Base-by-base conservation (phyloP, 495 filamentous ascomycete genomes). In the Viridothelium virens region DNA sequence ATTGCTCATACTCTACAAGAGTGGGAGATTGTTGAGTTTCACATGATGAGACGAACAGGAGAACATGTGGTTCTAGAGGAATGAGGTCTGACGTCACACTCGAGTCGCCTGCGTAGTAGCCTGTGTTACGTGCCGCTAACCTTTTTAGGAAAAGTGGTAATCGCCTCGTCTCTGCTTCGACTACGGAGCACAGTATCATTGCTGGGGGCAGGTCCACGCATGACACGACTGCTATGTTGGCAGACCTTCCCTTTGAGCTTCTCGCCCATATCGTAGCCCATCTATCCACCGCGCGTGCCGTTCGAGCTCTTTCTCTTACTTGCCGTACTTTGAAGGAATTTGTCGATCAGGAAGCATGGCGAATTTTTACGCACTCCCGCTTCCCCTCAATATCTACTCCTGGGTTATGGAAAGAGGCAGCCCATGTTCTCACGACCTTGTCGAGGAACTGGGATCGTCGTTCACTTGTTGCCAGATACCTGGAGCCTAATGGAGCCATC, bases 171-270 rank as follows among this genome's bases (percentile, higher is more conserved):
- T 25, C 25, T 25, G 25, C 25, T 25, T 25, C 25, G 25, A 25
- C 25, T 25, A 25, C 25, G 25, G 25, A 25, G 25, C 25, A 25
- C 25, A 53, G 48, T 18, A 53, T 53, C 16, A 18, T 53, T 53
- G n/a, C 25, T 25, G 48, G 48, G 5, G n/a, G 48, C 16, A 14
- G 41, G 7, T 46, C 41, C 9, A 25, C 25, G 25, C 25, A 25
- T 25, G 25, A 25, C 25, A 25, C 25, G 25, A 25, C 3, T 34
- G 14, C 31, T 10, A 73, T 69, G 75, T 78, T 87, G 44, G 69
- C 76, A 38, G 73, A 79, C n/a, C 79, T 90, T 37, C 87, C 87
- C 2, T 76, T 81, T 9, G 87, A 89, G 73, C 81, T 89, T 11
- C 79, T 89, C 7, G 80, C 79, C 48, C 77, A 85, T 0, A 81